Conservation (phyloP, 371 early-diverging fungal genomes). For the Apophysomyces trapeziformis region DNA sequence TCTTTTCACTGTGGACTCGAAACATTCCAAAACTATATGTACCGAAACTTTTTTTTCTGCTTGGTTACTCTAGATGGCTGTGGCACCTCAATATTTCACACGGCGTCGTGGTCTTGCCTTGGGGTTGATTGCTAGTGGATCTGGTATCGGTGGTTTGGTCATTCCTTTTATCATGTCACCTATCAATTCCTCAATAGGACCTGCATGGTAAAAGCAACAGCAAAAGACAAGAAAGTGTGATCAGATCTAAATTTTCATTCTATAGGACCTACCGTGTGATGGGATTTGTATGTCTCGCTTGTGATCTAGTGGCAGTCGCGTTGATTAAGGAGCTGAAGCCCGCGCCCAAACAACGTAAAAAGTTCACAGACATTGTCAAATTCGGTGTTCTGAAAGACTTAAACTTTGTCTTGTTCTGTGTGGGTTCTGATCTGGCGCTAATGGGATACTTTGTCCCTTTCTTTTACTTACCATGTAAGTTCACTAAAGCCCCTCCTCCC, state of each 20-base stretch:
- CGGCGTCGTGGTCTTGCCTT: conserved; percentile 73
- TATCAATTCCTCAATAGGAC: conserved; percentile 60
- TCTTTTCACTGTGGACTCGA: too few relatives aligned
- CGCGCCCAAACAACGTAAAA: conserved; percentile 18
- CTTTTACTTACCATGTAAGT: conserved; percentile 56
- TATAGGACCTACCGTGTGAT: conserved; percentile 54
- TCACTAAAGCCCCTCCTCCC: not conserved
- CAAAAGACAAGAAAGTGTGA: not conserved
- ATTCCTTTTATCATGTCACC: conserved; percentile 68
- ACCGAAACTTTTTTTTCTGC: not conserved
- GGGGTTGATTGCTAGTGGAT: conserved; percentile 78
- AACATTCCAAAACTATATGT: too few relatives aligned
- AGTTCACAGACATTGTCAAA: conserved; percentile 44
- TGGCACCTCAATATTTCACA: conserved; percentile 80
- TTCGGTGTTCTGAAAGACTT: conserved; percentile 46
- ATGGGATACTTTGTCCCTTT: conserved; percentile 67
- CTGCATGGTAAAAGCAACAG: conserved; percentile 44
- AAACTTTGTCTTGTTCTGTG: conserved; percentile 47
- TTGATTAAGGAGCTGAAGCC: conserved; percentile 44
- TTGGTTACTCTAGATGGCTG: conserved; percentile 31
- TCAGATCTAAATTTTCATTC: not conserved
- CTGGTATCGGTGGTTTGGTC: conserved; percentile 79
- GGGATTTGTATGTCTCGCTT: conserved; percentile 54
- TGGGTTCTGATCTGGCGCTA: conserved; percentile 47
- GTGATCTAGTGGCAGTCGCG: conserved; percentile 36